Base-by-base conservation (phyloP, 2,329 filamentous ascomycete species). In the Rhexocercosporidium sp. region DNA sequence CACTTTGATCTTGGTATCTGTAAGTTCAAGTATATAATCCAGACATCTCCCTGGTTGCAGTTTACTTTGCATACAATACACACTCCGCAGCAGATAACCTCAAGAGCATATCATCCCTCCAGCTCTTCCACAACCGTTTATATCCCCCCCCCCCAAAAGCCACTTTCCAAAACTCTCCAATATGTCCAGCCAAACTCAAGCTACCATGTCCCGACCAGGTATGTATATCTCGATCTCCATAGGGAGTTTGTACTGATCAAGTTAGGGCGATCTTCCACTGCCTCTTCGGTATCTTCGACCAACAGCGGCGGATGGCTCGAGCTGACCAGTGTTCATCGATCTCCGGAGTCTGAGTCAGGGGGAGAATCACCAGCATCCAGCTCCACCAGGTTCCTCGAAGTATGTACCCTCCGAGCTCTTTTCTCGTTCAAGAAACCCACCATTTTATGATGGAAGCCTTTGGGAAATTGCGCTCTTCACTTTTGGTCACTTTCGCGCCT, bases 201-300 rank as follows among this genome's bases (percentile, higher is more conserved):
- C 53, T n/a, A 56, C 53, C 31, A 34, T 56, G 29, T 37, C 53
- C 53, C 18, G 53, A 22, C 53, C 53, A 56, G 53, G 53, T 56
- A 56, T 3, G 1, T 20, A 37, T 56, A 14, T 14, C 22, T 22
- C 53, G 18, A 37, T 12, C 12, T 9, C 18, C 6, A 11, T 2
- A 5, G 11, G 53, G 12, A 31, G 12, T 22, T 14, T 20, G 18
- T 20, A 39, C 16, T 56, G 31, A 56, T 39, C 7, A n/a, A 22
- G 18, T n/a, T 12, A 56, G 53, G 53, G 3, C 53, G 53, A 20
- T 56, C 53, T n/a, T 56, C 53, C 6, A 56, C 53, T 12, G 31
- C 53, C 18, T 56, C 53, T 14, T 56, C 53, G n/a, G 31, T 39
- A 14, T 56, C 53, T 22, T 56, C 53, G 0, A 37, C 53, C 20